Evolutionary conservation across 805 yeast genomes (phyloP).

Genomic region (Candida montana): DNA sequence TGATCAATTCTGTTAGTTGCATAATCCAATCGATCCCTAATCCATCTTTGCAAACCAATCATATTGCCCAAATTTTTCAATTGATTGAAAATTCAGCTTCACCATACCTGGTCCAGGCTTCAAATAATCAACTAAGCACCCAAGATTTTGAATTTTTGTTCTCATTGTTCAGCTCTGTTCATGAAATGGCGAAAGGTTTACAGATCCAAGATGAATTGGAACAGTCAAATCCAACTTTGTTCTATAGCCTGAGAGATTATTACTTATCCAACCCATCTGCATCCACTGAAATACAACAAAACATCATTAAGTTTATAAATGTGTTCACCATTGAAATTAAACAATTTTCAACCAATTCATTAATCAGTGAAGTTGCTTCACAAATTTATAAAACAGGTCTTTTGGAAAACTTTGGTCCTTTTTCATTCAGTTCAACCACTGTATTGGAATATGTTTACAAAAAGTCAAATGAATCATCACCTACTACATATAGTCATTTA

Average conservation of each 20-base stretch:
- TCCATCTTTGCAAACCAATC: slow-evolving; percentile 38
- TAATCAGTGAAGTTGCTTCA: slow-evolving; percentile 59
- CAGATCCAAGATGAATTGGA: slow-evolving; percentile 51
- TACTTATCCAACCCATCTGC: slow-evolving; percentile 26
- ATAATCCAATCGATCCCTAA: slow-evolving; percentile 50
- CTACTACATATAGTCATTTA: slow-evolving; percentile 6
- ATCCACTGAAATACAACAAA: slow-evolving; percentile 48
- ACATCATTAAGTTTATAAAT: slow-evolving; percentile 34
- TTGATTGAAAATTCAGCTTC: slow-evolving; percentile 24
- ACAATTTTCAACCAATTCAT: slow-evolving; percentile 36
- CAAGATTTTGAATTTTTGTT: slow-evolving; percentile 40
- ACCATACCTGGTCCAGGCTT: slow-evolving; percentile 13
- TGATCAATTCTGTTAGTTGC: slow-evolving; percentile 57
- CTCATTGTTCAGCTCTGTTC: slow-evolving; percentile 57
- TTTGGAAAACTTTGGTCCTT: slow-evolving; percentile 64
- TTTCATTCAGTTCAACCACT: slow-evolving; percentile 41
- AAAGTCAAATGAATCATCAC: slow-evolving; percentile 10
- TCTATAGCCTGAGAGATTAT: slow-evolving; percentile 22
- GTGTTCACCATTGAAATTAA: slow-evolving; percentile 37
- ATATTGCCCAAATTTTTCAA: slow-evolving; percentile 30
- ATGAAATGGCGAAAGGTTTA: slow-evolving; percentile 68
- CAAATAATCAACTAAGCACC: slow-evolving; percentile 10
- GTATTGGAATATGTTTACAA: slow-evolving; percentile 39
- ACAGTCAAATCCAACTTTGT: slow-evolving; percentile 22
- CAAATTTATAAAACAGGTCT: slow-evolving; percentile 59